Evolutionary conservation across 2,329 filamentous ascomycete species (phyloP), one percentile per base, ranked within the genome.

Genomic region (Scedosporium aurantiacum): DNA sequence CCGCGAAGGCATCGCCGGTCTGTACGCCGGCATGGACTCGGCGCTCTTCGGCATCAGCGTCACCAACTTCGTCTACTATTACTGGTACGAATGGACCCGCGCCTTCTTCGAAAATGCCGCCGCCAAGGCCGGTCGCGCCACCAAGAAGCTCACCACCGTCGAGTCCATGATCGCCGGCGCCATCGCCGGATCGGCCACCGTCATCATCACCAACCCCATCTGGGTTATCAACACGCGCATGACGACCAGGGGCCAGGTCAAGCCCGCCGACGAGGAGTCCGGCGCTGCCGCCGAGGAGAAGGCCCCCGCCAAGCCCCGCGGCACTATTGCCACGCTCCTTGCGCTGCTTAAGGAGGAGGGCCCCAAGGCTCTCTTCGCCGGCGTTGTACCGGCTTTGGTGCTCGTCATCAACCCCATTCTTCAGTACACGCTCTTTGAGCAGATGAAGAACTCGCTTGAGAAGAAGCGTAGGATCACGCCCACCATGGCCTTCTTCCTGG

Each of bases 1-100:
- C 68, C 89, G 94, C 68, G 94, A 99, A 76, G 94, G 94, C 68
- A 78, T 97, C 62, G 79, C 84, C 2, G 94, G 94, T 37, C 85
- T 99, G 41, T 99, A 97, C 73, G 87, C 94, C 5, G 94, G 94
- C 50, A 84, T 99, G 63, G 91, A 96, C 74, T 95, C 90, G 64
- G 94, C 94, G 59, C 81, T 99, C 55, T 97, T 99, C 74, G 94
- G 94, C 73, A 97, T 99, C 79, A 94, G 89, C 74, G 87, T 99
- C 68, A 99, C 94, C 69, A 99, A 99, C 80, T 99, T 99, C 73
- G 93, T 99, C 57, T 99, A 99, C 82, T 99, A 99, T 79, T 99
- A 97, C 81, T 99, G 90, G 93, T 99, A 97, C 76, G 94, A 99
- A 78, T 99, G 91, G 90, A 94, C 91, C 65, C 87, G 92, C 63